Base-by-base conservation (phyloP, 306 rosid species). In the Prunus mira region DNA sequence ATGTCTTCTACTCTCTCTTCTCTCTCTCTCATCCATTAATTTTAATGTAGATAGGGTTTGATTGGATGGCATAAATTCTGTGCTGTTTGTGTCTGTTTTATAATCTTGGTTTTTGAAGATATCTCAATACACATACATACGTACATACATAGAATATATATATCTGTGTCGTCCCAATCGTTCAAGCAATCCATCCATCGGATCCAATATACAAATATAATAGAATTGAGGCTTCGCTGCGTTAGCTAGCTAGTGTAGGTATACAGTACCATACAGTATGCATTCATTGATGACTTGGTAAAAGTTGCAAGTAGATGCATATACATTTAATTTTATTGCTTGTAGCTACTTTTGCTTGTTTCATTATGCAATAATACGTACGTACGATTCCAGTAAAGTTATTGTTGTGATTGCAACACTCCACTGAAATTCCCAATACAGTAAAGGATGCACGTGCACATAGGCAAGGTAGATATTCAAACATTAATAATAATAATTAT, bases 1-100 rank as follows among this genome's bases (percentile, higher is more conserved):
- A 38, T 6, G 43, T 38, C 43, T 38, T 38, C 9, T 38, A 38
- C 38, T 61, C 65, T 5, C 64, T 58, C 51, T 47, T 60, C 28
- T 60, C 65, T 60, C 38, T 60, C 38, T 61, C 65, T 25, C 65
- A 61, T 61, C 38, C 65, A 61, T 61, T 61, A 38, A 38, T 38
- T 38, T 38, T 6, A 14, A 25, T 25, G 38, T 61, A 61, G 38
- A 27, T 14, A 25, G 65, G 38, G 27, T 61, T 61, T 61, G 38
- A 61, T 61, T 25, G 65, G 27, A 61, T 18, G 19, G 32, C 38
- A 61, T 13, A 61, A 60, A 60, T 5, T 61, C 65, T 25, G 65
- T 61, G 65, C 65, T 61, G 38, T 60, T 60, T 25, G 38, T 24
- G 65, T 60, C 25, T 60, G 65, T 61, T 61, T 25, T 61, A 32